These are phyloP conservation scores for Leccinum subgranulosum DNA, from an alignment of 768 basidiomycete genomes.

Conservation along the genomic window DNA sequence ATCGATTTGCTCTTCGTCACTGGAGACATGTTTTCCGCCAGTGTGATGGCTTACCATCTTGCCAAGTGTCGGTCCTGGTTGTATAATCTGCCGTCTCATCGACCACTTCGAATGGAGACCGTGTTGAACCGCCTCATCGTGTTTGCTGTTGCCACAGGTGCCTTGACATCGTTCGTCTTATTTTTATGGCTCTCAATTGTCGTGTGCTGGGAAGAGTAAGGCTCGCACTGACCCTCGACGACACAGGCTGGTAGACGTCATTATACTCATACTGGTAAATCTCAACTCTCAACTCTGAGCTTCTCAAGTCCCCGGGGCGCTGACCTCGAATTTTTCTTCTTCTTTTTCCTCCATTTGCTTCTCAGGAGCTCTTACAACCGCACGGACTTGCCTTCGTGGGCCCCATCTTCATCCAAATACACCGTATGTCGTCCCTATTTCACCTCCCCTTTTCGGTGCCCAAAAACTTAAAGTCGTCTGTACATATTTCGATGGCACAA, in stretches of 20 bases:
- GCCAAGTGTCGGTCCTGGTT: slow-evolving; percentile 10
- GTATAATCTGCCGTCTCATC: background rate
- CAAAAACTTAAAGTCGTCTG: background rate
- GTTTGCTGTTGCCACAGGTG: slow-evolving; percentile 27
- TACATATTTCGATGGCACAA: background rate
- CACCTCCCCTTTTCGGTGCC: background rate
- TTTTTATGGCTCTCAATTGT: background rate
- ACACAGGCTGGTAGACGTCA: slow-evolving; percentile 22
- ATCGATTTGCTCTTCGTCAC: slow-evolving; percentile 23
- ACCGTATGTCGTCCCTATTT: slow-evolving; percentile 15
- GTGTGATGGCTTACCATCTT: slow-evolving; percentile 24
- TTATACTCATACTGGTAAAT: slow-evolving; percentile 25
- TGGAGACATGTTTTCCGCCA: slow-evolving; percentile 22
- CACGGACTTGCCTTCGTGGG: slow-evolving; percentile 17
- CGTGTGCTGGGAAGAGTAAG: background rate
- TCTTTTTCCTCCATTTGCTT: background rate
- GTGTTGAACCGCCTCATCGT: slow-evolving; percentile 24
- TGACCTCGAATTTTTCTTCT: background rate
- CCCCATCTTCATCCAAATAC: slow-evolving; percentile 24
- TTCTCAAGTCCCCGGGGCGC: background rate
- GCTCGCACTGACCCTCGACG: background rate
- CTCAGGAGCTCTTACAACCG: slow-evolving; percentile 17
- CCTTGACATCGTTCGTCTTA: slow-evolving; percentile 21
- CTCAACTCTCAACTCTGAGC: background rate
- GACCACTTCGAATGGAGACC: slow-evolving; percentile 13